Conservation (phyloP, 2,329 filamentous ascomycete genomes). For the Xylariales sp. region DNA sequence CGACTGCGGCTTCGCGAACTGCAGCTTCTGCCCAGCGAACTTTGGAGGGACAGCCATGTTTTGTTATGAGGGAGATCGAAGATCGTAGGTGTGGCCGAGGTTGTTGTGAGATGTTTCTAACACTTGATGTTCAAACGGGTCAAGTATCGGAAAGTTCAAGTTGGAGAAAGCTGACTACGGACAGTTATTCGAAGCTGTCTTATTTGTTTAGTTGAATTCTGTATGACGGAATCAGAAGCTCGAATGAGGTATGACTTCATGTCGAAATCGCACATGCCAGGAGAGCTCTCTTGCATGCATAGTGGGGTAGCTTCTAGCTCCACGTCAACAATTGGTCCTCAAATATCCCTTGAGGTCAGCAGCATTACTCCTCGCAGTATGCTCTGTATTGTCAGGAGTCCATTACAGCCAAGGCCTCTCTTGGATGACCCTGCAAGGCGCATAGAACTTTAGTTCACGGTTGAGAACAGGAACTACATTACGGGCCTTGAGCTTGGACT, state of each 20-base stretch:
- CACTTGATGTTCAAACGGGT: background rate
- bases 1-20: conserved; percentile 35
- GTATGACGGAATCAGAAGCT: background rate
- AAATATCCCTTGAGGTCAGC: background rate
- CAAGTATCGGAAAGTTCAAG: too few relatives aligned
- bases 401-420: too few relatives aligned
- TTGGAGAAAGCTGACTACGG: too few relatives aligned
- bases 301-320: background rate
- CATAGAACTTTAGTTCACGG: too few relatives aligned
- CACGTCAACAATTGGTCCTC: background rate
- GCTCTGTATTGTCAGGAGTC: too few relatives aligned
- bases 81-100: background rate
- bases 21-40: conserved; percentile 67
- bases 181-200: too few relatives aligned
- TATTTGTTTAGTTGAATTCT: background rate
- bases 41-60: conserved; percentile 72
- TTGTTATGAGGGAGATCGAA: background rate
- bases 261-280: conserved; percentile 3
- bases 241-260: background rate
- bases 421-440: too few relatives aligned
- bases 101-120: background rate
- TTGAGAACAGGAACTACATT: too few relatives aligned
- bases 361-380: background rate
- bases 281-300: background rate
- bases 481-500: too few relatives aligned